phyloP scores from a whole-genome alignment of 2,329 filamentous ascomycete species.

The Calycina herbarum region DNA sequence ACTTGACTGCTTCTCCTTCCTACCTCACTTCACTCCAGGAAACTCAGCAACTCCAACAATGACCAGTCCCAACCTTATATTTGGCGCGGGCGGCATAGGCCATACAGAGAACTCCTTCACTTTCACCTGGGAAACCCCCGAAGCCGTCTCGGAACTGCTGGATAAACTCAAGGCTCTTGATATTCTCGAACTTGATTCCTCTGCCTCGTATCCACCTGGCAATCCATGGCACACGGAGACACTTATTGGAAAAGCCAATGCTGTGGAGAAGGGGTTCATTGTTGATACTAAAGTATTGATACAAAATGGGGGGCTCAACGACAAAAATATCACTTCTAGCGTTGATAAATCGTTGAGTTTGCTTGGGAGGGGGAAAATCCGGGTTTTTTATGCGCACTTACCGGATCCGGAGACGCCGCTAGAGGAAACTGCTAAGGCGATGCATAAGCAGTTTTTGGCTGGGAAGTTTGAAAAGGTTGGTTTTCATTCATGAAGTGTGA shows the following conservation, averaged over 20 bases:
- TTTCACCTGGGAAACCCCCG: background rate
- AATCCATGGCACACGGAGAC: slow-evolving; percentile 15
- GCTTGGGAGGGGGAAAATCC: slow-evolving; percentile 6
- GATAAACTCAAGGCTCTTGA: slow-evolving; percentile 7
- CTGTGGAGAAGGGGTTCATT: slow-evolving; percentile 11
- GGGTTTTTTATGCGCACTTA: slow-evolving; percentile 16
- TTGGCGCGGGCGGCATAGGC: slow-evolving; percentile 4
- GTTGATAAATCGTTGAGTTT: slow-evolving; percentile 6
- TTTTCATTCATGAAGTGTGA: background rate
- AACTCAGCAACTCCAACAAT: background rate
- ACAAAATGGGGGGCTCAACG: background rate
- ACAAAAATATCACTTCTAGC: slow-evolving; percentile 5
- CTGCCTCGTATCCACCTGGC: slow-evolving; percentile 16
- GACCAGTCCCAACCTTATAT: background rate
- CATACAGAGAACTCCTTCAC: background rate
- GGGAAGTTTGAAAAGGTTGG: slow-evolving; percentile 28
- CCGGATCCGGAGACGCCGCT: slow-evolving; percentile 29
- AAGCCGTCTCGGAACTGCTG: slow-evolving; percentile 8
- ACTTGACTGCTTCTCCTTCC: too few species aligned
- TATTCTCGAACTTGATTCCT: slow-evolving; percentile 17
- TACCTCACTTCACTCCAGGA: background rate
- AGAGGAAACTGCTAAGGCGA: slow-evolving; percentile 27
- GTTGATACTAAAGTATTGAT: slow-evolving; percentile 19
- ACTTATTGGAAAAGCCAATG: slow-evolving; percentile 13
- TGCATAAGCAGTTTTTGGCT: slow-evolving; percentile 34